These are phyloP conservation scores for Groenewaldozyma sp. DNA, from an alignment of 1,139 yeast species.

Conservation along the genomic window DNA sequence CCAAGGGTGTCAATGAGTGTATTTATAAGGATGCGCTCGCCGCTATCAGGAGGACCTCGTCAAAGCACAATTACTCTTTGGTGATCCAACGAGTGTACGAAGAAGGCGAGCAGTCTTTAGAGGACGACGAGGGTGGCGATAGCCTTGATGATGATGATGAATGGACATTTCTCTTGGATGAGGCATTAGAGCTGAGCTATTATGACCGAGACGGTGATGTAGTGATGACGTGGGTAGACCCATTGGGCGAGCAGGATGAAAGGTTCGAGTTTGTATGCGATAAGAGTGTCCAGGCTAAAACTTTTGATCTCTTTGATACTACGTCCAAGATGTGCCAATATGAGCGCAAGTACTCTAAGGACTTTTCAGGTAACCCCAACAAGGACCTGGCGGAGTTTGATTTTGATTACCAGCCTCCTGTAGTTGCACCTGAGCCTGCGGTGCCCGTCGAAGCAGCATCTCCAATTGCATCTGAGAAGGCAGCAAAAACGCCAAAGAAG, in stretches of 20 bases:
- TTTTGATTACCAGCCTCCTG: constrained; percentile 16
- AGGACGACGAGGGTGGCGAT: constrained; percentile 50
- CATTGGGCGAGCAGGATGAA: constrained; percentile 83
- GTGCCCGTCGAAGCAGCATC: constrained; percentile 1
- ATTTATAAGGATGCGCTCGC: constrained; percentile 70
- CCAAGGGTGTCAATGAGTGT: constrained; percentile 82
- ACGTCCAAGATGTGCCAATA: constrained; percentile 61
- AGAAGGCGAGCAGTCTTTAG: constrained; percentile 53
- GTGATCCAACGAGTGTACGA: constrained; percentile 60
- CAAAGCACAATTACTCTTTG: constrained; percentile 60
- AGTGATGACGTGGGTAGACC: constrained; percentile 71
- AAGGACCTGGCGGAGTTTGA: constrained; percentile 51
- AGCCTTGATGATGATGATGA: constrained; percentile 51
- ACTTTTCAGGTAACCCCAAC: constrained; percentile 40
- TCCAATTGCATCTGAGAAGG: background rate
- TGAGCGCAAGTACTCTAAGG: constrained; percentile 60
- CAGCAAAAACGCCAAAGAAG: background rate
- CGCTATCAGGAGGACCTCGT: constrained; percentile 57
- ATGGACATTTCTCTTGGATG: constrained; percentile 58
- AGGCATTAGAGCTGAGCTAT: constrained; percentile 45
- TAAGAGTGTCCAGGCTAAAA: constrained; percentile 44
- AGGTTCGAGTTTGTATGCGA: constrained; percentile 72
- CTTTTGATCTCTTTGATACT: constrained; percentile 56
- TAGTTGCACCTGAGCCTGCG: background rate
- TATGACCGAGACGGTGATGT: constrained; percentile 35